Percentiles rank a stretch among this genome's conserved stretches.
phyloP scores from a whole-genome alignment of 768 basidiomycete genomes.

The Candolleomyces eurysporus region DNA sequence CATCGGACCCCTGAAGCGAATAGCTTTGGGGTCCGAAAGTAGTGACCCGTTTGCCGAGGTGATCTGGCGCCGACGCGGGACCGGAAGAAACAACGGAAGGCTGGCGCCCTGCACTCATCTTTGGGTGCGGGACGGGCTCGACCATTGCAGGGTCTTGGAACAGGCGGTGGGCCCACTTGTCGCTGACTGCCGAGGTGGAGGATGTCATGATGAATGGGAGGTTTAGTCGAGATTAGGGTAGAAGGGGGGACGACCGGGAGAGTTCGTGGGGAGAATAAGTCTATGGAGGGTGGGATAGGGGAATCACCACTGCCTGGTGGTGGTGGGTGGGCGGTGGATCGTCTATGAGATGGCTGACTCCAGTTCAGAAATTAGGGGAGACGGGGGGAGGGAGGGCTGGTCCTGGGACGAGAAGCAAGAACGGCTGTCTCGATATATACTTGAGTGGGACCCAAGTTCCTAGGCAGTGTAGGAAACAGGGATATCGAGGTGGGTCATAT shows the following conservation, averaged over 20 bases:
- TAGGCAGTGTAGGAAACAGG: constrained; percentile 5
- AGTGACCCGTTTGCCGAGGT: not conserved
- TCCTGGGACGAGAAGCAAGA: not conserved
- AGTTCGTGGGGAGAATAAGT: not conserved
- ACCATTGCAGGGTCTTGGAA: not conserved
- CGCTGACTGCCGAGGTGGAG: not conserved
- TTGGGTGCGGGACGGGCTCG: not conserved
- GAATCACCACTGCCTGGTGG: constrained; percentile 1
- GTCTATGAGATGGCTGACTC: constrained; percentile 4
- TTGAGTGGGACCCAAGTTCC: not conserved
- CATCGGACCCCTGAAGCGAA: not conserved
- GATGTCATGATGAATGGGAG: not conserved
- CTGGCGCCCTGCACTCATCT: not conserved
- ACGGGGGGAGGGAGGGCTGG: not conserved
- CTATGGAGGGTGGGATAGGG: not conserved
- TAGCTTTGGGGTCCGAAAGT: not conserved
- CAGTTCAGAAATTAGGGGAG: constrained; percentile 1
- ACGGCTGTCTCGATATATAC: not conserved
- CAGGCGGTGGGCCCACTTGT: not conserved
- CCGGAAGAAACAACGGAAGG: not conserved
- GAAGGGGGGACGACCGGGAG: not conserved
- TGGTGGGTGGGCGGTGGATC: not conserved
- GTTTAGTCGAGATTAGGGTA: not conserved
- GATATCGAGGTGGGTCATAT: not conserved
- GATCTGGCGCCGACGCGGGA: not conserved